Base-by-base conservation (phyloP, 164 flowering plant genomes). In the Stephania yunnanensis region DNA sequence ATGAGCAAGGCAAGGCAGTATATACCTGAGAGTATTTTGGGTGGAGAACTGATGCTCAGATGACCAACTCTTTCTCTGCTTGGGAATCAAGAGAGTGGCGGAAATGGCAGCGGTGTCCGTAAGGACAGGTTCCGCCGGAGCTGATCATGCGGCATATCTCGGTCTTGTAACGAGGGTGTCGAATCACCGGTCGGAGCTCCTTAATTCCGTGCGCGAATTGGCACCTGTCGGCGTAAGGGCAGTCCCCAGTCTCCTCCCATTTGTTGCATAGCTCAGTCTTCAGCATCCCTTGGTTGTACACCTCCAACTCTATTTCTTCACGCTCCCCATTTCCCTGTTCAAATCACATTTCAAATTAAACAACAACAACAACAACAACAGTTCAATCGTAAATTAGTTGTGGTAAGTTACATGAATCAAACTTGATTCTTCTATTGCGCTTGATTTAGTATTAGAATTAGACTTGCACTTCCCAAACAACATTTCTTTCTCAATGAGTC, bases 201-300 rank as follows among this genome's bases (percentile, higher is more conserved):
- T 79, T 80, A 58, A 93, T 82, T 68, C 98, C 98, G 50, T 93
- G 96, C 61, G 98, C 98, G 73, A 90, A 93, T 73, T 89, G 96
- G 81, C 98, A 93, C 74, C 86, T 86, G 12, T 85, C 87, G 17
- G 89, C 95, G 63, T 93, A 93, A 5, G 93, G 95, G 76, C 98
- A 93, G 1, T 82, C 25, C 0, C 97, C 95, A 0, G 87, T 86
- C 76, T 88, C 89, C 83, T 89, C 92, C 98, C 98, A 93, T 78
- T 93, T 93, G 88, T 93, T 90, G 89, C 98, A 93, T 22, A 93
- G 85, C 83, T 93, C 98, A 19, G 98, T 93, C 86, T 91, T 91
- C 79, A 80, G 64, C 91, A 88, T 89, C 20, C 98, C 98, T 80
- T 93, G 98, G 74, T 82, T 87, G 87, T 87, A 90, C 45, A 89